Evolutionary conservation across 768 basidiomycete genomes (phyloP).

Genomic region (Suillus subalutaceus): DNA sequence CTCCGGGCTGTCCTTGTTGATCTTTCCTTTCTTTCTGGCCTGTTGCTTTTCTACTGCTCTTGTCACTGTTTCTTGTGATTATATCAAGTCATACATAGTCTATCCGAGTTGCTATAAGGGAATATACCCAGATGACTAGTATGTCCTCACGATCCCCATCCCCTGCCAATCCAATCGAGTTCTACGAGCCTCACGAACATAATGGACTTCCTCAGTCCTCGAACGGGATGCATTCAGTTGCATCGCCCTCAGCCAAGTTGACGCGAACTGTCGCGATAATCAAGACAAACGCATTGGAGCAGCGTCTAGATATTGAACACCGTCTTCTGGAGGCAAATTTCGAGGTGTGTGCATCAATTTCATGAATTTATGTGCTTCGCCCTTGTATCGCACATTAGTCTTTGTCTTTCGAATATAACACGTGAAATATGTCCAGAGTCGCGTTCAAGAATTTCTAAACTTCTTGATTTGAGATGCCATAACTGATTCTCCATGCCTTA

Average conservation of each 20-base stretch:
- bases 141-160: constrained; percentile 17
- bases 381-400: background rate
- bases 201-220: constrained; percentile 10
- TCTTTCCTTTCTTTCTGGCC: constrained; percentile 21
- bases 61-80: constrained; percentile 20
- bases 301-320: constrained; percentile 80
- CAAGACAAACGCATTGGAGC: constrained; percentile 73
- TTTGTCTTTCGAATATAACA: constrained; percentile 8
- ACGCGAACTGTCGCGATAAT: constrained; percentile 84
- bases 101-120: constrained; percentile 13
- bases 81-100: constrained; percentile 22
- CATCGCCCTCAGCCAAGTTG: constrained; percentile 16
- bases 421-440: constrained; percentile 8
- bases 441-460: background rate
- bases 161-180: constrained; percentile 20
- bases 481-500: constrained; percentile 20
- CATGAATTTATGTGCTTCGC: background rate
- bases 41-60: constrained; percentile 11
- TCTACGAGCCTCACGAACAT: constrained; percentile 17
- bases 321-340: constrained; percentile 81
- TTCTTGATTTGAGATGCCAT: constrained; percentile 10
- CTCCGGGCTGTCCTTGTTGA: constrained; percentile 11
- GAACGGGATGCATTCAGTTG: constrained; percentile 9
- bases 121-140: constrained; percentile 19
- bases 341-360: constrained; percentile 53